Base-by-base conservation (phyloP, 345 rosid genomes). In the Aurinia saxatilis region DNA sequence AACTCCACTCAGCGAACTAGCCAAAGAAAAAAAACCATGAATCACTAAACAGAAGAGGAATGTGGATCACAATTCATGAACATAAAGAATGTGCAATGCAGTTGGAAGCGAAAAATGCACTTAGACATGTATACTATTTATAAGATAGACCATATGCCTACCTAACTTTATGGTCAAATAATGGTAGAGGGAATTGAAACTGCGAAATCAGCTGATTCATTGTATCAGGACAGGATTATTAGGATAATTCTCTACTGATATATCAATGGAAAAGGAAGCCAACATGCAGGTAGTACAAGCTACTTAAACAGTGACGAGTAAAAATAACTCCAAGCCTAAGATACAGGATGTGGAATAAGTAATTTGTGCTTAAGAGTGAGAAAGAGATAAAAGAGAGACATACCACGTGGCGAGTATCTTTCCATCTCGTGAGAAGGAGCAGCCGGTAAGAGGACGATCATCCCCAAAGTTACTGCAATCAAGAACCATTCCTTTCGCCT, bases 381-480 rank as follows among this genome's bases (percentile, higher is more conserved):
- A 57, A 2, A 46, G n/a, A 60, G 18, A 51, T 12, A 60, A n/a
- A 50, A 44, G 19, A 57, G 59, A 74, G 51, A 63, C 10, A 41
- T 72, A 93, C 96, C 99, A 82, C 50, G 99, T 93, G 50, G 92
- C 97, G 41, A 93, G 95, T 45, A 85, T 67, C 41, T 83, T 73
- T 45, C 97, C 95, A 80, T 86, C 85, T 3, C 67, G 73, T 0
- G 99, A 88, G 77, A 86, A 88, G 65, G 99, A 86, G 70, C 96
- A 95, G 37, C 99, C 89, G 35, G 95, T 83, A 18, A 90, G 93
- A 19, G 97, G 96, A 36, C 95, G 77, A 59, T 88, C 95, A 72
- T 90, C 96, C 3, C 96, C 96, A 68, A 88, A 79, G 67, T 80
- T 91, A 70, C 96, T 86, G 75, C 89, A 82, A 72, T 90, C 86